A percentile compares a stretch with the other conserved stretches of the same genome.
Evolutionary conservation across 2,329 filamentous ascomycete genomes (phyloP).

Genomic region (Achaetomium macrosporum): DNA sequence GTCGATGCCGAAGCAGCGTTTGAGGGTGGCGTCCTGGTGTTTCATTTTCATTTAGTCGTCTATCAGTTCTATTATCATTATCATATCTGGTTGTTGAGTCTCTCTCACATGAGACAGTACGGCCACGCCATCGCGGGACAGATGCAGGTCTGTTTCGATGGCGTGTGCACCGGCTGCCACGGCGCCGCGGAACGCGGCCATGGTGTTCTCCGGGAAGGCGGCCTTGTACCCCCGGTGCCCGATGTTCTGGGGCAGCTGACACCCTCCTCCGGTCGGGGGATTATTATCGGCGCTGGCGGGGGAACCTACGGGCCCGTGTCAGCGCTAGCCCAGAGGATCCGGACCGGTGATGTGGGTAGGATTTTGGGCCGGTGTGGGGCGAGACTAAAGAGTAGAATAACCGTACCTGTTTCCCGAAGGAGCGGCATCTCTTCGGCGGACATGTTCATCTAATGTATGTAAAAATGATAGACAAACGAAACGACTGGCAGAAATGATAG

Average conservation of each 20-base stretch:
- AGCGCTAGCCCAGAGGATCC: background rate
- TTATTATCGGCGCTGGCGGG: too few relatives aligned
- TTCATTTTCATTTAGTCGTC: background rate
- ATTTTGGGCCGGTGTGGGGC: background rate
- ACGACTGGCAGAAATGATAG: background rate
- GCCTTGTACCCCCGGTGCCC: constrained; percentile 76
- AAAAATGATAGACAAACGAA: background rate
- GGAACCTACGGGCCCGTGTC: background rate
- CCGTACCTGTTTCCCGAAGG: background rate
- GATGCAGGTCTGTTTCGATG: constrained; percentile 81
- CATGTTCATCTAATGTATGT: background rate
- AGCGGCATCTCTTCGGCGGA: constrained; percentile 10
- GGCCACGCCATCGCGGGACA: constrained; percentile 75
- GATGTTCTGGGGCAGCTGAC: constrained; percentile 60
- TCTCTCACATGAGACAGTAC: constrained; percentile 70
- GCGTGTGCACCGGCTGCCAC: constrained; percentile 70
- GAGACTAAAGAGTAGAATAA: background rate
- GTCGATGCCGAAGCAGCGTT: constrained; percentile 74
- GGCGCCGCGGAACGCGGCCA: constrained; percentile 70
- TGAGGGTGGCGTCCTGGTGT: constrained; percentile 63
- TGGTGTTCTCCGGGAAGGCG: constrained; percentile 76
- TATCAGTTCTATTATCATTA: too few relatives aligned
- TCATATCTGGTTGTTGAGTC: background rate
- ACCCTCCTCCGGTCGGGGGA: background rate
- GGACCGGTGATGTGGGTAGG: too few relatives aligned